Percentiles rank a stretch among this genome's conserved stretches.
Evolutionary conservation across 768 basidiomycete genomes (phyloP).

Genomic region (Russula sp.): DNA sequence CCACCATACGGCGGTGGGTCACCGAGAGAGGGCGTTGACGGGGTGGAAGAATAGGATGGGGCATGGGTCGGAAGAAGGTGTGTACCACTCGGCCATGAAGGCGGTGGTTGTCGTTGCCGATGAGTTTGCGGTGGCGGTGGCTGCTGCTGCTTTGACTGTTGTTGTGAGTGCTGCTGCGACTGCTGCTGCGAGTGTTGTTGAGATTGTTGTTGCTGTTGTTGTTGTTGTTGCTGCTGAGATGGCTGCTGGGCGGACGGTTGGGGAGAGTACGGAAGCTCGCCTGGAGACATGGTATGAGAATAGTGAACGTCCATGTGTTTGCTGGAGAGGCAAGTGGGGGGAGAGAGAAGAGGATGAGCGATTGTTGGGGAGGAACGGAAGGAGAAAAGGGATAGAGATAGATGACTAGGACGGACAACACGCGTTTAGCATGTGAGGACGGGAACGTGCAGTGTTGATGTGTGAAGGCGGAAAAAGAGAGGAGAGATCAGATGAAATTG

Average conservation of each 20-base stretch:
- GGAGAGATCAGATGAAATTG: conserved; percentile 15
- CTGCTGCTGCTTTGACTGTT: conserved; percentile 1
- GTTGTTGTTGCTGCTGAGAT: conserved; percentile 19
- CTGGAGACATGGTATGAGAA: conserved; percentile 25
- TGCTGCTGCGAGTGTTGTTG: conserved; percentile 20
- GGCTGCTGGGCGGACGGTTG: conserved; percentile 25
- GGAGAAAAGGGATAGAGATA: conserved; percentile 4
- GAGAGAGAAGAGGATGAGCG: conserved; percentile 10
- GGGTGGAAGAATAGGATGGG: conserved; percentile 17
- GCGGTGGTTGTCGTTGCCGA: conserved; percentile 27
- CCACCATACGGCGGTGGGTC: conserved; percentile 22
- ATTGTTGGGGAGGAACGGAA: conserved; percentile 6
- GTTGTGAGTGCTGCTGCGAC: not conserved
- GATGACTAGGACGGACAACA: conserved; percentile 13
- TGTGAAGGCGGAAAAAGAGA: conserved; percentile 19
- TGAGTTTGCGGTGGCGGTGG: not conserved
- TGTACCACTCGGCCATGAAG: conserved; percentile 21
- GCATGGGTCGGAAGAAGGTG: conserved; percentile 22
- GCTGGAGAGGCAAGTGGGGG: not conserved
- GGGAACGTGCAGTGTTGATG: conserved; percentile 14
- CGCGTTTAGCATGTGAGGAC: conserved; percentile 19
- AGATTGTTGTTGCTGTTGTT: conserved; percentile 20
- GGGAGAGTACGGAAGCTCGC: conserved; percentile 29
- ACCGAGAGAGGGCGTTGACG: conserved; percentile 19
- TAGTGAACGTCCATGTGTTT: conserved; percentile 27